A percentile compares a stretch with the other conserved stretches of the same genome.
These are phyloP conservation scores for Hevea brasiliensis DNA, from an alignment of 345 rosid species.

Conservation along the genomic window DNA sequence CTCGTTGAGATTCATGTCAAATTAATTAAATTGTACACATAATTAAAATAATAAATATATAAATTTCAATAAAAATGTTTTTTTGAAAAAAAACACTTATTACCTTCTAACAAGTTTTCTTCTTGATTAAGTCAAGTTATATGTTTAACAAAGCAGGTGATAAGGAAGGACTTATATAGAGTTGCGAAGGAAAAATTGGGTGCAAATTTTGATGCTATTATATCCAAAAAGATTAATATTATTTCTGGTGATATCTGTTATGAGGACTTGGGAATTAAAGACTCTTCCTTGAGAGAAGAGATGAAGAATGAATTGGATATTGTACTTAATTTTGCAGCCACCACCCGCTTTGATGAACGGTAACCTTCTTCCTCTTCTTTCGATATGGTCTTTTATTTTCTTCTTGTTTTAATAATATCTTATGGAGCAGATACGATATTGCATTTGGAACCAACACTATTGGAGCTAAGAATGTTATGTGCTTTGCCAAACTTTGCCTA, in stretches of 20 bases:
- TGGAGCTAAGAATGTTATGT: slow-evolving; percentile 46
- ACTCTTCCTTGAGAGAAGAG: slow-evolving; percentile 17
- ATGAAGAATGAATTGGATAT: slow-evolving; percentile 28
- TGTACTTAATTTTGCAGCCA: slow-evolving; percentile 64
- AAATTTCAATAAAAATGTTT: no score
- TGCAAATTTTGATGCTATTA: background rate
- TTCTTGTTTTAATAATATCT: background rate
- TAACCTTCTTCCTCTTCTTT: background rate
- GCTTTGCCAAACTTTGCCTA: slow-evolving; percentile 34
- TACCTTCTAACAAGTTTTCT: no score
- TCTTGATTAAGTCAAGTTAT: no score
- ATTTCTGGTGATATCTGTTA: slow-evolving; percentile 32
- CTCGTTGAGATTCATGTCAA: no score
- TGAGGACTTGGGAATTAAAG: slow-evolving; percentile 30
- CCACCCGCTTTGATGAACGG: slow-evolving; percentile 79
- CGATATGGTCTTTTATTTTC: background rate
- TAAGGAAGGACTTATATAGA: slow-evolving; percentile 34
- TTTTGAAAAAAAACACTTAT: no score
- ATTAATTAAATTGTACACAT: no score
- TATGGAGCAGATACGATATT: slow-evolving; percentile 52
- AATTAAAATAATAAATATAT: no score
- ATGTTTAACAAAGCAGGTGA: no score
- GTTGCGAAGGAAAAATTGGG: slow-evolving; percentile 33
- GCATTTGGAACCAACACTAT: slow-evolving; percentile 53
- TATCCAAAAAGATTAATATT: slow-evolving; percentile 27